Evolutionary conservation across 2,329 filamentous ascomycete genomes (phyloP), one percentile per base, ranked within the genome.

Genomic region (Penicillium expansum): DNA sequence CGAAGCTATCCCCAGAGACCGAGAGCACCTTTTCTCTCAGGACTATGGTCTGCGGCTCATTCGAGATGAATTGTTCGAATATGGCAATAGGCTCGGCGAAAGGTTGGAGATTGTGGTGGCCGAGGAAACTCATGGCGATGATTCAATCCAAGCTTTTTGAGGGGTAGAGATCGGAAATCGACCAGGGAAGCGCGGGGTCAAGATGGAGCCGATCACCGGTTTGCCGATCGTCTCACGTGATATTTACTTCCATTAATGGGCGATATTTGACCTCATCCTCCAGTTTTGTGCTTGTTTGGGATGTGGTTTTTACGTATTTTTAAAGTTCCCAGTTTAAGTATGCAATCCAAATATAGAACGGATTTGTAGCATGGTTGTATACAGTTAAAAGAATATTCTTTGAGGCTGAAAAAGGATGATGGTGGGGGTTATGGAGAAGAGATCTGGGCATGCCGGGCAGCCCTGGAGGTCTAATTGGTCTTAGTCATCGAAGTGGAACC

Each of bases 21-120:
- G 85, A 87, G 56, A 86, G 69, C 18, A 87, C 76, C 63, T 84
- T 85, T 66, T 89, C 85, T 63, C 81, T 83, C 48, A 89, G 74
- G 1, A 83, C 68, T 7, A 89, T 72, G 2, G 80, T 83, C 35
- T 63, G 59, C n/a, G 61, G 54, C 29, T 62, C 53, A 13, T 24
- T 39, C 3, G 59, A 13, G 14, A 65, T 47, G 41, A 56, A 66
- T 58, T 65, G 61, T 3, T 60, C 55, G 30, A 65, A 65, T 20
- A 66, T 18, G 4, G 61, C 63, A 45, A 66, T 62, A 24, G 57
- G 62, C 50, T 65, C 56, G 14, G 27, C 45, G 7, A 66, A 52
- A 18, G 62, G 62, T 10, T 42, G 50, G 44, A 66, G 62, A 45
- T 55, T 35, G 39, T 59, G 56, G 24, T 56, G 53, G 7, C 59